Evolutionary conservation across 129 eudicot species (phyloP), one percentile per base, ranked within the genome.

Genomic region (Sambucus nigra): DNA sequence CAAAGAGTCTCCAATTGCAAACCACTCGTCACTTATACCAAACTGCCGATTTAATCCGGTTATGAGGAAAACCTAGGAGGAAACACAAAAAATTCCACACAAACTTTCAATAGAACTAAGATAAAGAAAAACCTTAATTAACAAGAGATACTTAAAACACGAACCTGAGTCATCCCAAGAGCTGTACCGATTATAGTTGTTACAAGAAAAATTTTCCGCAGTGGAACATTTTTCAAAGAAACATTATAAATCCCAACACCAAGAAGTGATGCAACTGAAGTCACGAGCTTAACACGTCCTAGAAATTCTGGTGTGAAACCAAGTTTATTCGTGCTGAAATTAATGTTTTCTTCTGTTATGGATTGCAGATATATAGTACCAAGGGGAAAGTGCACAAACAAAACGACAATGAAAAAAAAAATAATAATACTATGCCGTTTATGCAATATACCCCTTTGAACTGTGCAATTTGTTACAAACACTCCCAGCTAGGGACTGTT

Each of bases 11-110:
- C 98, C 98, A 51, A 91, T 70, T 13, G 98, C 95, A 69, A 91
- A 91, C 98, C 98, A 91, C 74, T 91, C 94, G 48, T 91, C 98
- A 55, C 98, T 91, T 47, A 91, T 69, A 46, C 98, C 98, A 53
- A 91, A 61, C 70, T 85, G 71, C 65, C 86, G 79, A 73, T 91
- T 91, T 61, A 85, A 46, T 64, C 98, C 98, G 14, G 94, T 85
- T 38, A 91, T 95, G 6, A 91, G 95, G 47, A 91, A 59, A 73
- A 91, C 89, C 98, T 91, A 48, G 1, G 13, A 15, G 47, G 6
- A 66, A 33, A 60, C 47, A 51, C 47, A 18, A 22, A 35, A 57
- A 14, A 42, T 16, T 15, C 45, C 21, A 16, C 11, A 42, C 13
- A 42, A 42, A 42, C n/a, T 7, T 13, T 42, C 25, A 20, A 61